phyloP scores from a whole-genome alignment of 2,329 filamentous ascomycete genomes.

The Claviceps capensis region DNA sequence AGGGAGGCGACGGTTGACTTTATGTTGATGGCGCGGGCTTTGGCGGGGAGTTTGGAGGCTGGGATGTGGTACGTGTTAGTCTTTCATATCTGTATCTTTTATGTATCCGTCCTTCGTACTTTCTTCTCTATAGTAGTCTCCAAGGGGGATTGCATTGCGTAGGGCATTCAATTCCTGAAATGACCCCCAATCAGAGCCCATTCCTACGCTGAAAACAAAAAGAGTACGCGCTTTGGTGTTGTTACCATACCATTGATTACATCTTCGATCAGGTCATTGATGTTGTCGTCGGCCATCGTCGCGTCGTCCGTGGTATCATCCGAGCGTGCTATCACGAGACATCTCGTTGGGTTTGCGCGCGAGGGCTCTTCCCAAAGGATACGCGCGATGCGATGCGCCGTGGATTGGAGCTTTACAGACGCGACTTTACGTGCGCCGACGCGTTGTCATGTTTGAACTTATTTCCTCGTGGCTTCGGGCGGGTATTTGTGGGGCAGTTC shows the following conservation, averaged over 20 bases:
- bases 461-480: not conserved
- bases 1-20: slow-evolving; percentile 51
- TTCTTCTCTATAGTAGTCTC: not conserved
- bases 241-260: slow-evolving; percentile 18
- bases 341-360: not conserved
- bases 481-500: not conserved
- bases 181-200: too few relatives aligned
- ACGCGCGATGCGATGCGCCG: too few relatives aligned
- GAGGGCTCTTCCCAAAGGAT: not conserved
- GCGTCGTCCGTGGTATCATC: not conserved
- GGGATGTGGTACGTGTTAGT: not conserved
- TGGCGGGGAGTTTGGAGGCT: slow-evolving; percentile 50
- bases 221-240: not conserved
- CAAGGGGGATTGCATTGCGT: too few relatives aligned
- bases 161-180: too few relatives aligned
- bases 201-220: too few relatives aligned
- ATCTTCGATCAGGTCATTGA: slow-evolving; percentile 22
- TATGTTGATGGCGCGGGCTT: slow-evolving; percentile 49
- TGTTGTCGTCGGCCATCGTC: slow-evolving; percentile 17
- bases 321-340: not conserved
- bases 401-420: not conserved
- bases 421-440: not conserved
- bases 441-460: not conserved
- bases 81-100: not conserved
- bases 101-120: not conserved